Evolutionary conservation across 2,329 filamentous ascomycete genomes (phyloP).

Genomic region (Fusarium sp.): DNA sequence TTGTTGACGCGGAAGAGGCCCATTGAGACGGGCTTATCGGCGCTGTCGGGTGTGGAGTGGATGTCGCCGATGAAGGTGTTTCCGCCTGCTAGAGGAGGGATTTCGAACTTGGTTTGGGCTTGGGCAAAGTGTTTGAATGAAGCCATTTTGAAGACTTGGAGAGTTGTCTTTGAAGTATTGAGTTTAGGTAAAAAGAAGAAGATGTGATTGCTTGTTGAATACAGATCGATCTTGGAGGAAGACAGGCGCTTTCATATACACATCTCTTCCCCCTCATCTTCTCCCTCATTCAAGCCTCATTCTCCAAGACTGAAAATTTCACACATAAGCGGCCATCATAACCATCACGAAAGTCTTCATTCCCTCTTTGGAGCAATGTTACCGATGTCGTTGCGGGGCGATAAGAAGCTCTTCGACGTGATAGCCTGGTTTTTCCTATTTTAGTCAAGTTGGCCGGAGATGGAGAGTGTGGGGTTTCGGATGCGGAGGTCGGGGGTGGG

Average conservation of each 20-base stretch:
- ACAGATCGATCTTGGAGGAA: conserved; percentile 6
- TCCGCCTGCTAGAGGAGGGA: conserved; percentile 74
- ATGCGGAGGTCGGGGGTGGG: conserved; percentile 7
- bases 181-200: not conserved
- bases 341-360: not conserved
- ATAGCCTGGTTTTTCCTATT: conserved; percentile 42
- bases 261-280: conserved; percentile 3
- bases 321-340: not conserved
- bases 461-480: conserved; percentile 15
- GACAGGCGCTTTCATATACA: conserved; percentile 29
- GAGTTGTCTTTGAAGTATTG: not conserved
- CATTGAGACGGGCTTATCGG: conserved; percentile 70
- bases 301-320: not conserved
- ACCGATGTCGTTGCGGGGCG: conserved; percentile 19
- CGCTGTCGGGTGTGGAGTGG: conserved; percentile 66
- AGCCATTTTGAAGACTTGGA: conserved; percentile 50
- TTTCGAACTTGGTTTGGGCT: conserved; percentile 71
- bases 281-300: not conserved
- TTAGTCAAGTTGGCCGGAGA: conserved; percentile 31
- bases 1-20: conserved; percentile 78
- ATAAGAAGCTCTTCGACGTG: conserved; percentile 5
- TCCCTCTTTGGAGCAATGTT: conserved; percentile 40
- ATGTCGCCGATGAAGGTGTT: conserved; percentile 77
- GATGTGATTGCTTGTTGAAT: conserved; percentile 9
- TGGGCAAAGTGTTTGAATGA: conserved; percentile 67